Conservation (phyloP, 176 grass and related monocot genomes). For the Cenchrus fungigraminus region DNA sequence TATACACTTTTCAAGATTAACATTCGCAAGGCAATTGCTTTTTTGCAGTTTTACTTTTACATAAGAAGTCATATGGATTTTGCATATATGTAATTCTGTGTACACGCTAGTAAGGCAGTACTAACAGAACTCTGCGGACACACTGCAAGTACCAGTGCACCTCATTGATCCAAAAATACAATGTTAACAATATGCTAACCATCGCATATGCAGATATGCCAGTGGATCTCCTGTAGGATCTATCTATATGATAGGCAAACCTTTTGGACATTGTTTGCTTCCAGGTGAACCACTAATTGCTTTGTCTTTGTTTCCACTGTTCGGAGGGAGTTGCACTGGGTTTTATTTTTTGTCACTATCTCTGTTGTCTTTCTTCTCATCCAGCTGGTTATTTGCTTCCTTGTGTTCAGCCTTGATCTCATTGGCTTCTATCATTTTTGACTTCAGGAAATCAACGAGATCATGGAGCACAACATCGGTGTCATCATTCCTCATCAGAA, state of each 20-base stretch:
- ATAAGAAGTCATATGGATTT: background rate
- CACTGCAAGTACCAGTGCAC: background rate
- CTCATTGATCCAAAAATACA: background rate
- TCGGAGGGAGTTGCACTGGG: background rate
- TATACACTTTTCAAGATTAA: background rate
- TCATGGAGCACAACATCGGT: conserved; percentile 41
- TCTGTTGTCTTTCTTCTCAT: conserved; percentile 34
- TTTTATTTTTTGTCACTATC: conserved; percentile 16
- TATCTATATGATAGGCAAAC: background rate
- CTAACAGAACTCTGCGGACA: background rate
- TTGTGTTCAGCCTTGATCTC: conserved; percentile 20
- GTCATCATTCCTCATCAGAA: conserved; percentile 70
- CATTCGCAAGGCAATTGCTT: background rate
- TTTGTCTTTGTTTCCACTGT: background rate
- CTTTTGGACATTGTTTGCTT: background rate
- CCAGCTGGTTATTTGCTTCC: conserved; percentile 22
- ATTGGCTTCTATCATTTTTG: conserved; percentile 46
- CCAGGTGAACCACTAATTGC: background rate
- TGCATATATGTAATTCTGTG: background rate
- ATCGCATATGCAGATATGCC: background rate
- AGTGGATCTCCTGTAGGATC: background rate
- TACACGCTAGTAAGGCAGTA: background rate
- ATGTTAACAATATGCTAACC: background rate
- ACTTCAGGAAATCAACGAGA: conserved; percentile 50
- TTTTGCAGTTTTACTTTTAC: background rate